Base-by-base conservation (phyloP, 192 early-diverging fungal genomes). In the Paraglomus brasilianum region DNA sequence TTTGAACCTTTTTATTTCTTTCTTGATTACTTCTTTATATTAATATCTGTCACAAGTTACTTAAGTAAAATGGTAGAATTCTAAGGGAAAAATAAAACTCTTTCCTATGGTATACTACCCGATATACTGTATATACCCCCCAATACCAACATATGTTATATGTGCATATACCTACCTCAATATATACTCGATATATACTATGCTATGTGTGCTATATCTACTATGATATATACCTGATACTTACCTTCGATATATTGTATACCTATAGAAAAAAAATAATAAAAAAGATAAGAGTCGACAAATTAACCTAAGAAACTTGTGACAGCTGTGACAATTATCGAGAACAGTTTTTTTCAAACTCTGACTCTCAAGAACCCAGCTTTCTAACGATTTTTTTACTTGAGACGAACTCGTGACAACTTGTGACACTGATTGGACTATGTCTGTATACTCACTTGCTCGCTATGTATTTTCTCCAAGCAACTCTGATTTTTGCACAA, bases 11-110 rank as follows among this genome's bases (percentile, higher is more conserved):
- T 59, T 59, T 6, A 40, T 59, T 59, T 59, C 13, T 40, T 59
- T 59, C 38, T 59, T 40, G 38, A 59, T 59, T 59, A 59, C 57
- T 40, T 59, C 57, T 59, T 40, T 59, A 59, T 59, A n/a, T n/a
- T n/a, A n/a, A n/a, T n/a, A 40, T 59, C 38, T 59, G 57, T 59
- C 38, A 59, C 38, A 59, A 59, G 57, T 59, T 59, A 59, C 57
- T 59, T 59, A 59, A 59, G 57, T 59, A 59, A 59, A 59, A 59
- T 59, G 13, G 38, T 59, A 59, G 57, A 59, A 59, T 59, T 59
- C 10, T 5, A 40, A 17, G 17, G n/a, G n/a, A 4, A 40, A 22
- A 59, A 40, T 22, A 59, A 59, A 59, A 40, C 36, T 6, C 36
- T 59, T 59, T 59, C 13, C 57, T 40, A 59, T 59, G 36, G 14